Percentiles rank a stretch among this genome's conserved stretches.
phyloP scores from a whole-genome alignment of 768 basidiomycete genomes.

The Thelephora ganbajun region DNA sequence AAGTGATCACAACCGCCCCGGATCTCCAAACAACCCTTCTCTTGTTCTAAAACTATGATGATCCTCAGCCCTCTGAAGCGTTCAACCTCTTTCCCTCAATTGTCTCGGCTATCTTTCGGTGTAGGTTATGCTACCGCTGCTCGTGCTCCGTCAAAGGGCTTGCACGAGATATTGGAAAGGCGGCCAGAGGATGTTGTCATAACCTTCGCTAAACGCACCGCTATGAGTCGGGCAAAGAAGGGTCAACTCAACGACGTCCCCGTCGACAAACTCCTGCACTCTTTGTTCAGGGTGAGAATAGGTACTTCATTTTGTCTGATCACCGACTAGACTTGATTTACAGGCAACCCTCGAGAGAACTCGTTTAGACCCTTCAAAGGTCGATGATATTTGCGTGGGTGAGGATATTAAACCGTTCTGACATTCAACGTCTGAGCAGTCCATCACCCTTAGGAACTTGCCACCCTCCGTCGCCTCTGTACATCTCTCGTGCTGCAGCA shows the following conservation, averaged over 20 bases:
- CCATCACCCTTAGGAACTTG: slow-evolving; percentile 44
- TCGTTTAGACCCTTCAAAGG: slow-evolving; percentile 49
- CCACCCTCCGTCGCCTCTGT: slow-evolving; percentile 70
- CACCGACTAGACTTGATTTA: not conserved
- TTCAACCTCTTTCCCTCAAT: no score
- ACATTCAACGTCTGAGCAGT: not conserved
- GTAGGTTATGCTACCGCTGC: slow-evolving; percentile 9
- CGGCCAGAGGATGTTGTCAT: slow-evolving; percentile 79
- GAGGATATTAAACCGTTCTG: not conserved
- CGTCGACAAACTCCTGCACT: slow-evolving; percentile 76
- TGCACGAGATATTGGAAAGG: slow-evolving; percentile 46
- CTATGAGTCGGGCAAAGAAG: slow-evolving; percentile 79
- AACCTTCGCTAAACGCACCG: slow-evolving; percentile 80
- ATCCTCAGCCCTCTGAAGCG: no score
- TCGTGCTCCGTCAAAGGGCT: slow-evolving; percentile 28
- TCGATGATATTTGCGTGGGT: slow-evolving; percentile 83
- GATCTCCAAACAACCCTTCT: no score
- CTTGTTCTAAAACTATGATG: no score
- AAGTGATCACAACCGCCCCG: no score
- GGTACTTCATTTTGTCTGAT: not conserved
- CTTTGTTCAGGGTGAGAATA: slow-evolving; percentile 57
- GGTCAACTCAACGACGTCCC: slow-evolving; percentile 83
- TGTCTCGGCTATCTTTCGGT: no score
- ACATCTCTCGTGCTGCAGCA: slow-evolving; percentile 75
- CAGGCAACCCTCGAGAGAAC: slow-evolving; percentile 58